These are phyloP conservation scores for Rhazya stricta DNA, from an alignment of 257 asterid genomes.

Conservation along the genomic window DNA sequence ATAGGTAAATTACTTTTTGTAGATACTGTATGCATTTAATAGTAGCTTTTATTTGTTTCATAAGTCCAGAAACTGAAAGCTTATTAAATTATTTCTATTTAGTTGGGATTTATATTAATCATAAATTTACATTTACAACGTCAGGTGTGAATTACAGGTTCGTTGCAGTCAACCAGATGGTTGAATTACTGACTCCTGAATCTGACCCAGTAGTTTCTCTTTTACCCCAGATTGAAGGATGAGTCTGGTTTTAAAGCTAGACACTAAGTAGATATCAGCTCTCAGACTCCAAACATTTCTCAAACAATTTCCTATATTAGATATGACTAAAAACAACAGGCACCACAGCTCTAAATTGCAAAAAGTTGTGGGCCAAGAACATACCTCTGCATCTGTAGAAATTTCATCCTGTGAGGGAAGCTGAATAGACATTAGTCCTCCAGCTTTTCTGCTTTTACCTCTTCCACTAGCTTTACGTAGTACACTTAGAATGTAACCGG, in stretches of 20 bases:
- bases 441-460: conserved; percentile 97
- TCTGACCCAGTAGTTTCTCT: background rate
- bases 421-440: conserved; percentile 75
- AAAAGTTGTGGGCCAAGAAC: conserved; percentile 13
- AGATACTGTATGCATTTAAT: too few species aligned
- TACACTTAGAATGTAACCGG: conserved; percentile 64
- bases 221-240: background rate
- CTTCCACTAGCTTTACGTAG: conserved; percentile 94
- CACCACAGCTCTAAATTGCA: background rate
- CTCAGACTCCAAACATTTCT: background rate
- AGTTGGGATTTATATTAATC: too few species aligned
- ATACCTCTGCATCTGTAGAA: conserved; percentile 66
- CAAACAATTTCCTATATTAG: background rate
- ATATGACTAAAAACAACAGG: background rate
- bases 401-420: conserved; percentile 60
- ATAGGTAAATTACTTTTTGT: too few species aligned
- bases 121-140: background rate
- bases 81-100: too few species aligned
- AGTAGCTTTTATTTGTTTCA: background rate
- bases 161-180: background rate
- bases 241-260: background rate
- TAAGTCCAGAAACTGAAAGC: background rate
- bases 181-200: background rate
- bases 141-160: background rate
- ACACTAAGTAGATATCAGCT: background rate